These are phyloP conservation scores for Fusarium lyarnte DNA, from an alignment of 2,329 filamentous ascomycete genomes.

Conservation along the genomic window DNA sequence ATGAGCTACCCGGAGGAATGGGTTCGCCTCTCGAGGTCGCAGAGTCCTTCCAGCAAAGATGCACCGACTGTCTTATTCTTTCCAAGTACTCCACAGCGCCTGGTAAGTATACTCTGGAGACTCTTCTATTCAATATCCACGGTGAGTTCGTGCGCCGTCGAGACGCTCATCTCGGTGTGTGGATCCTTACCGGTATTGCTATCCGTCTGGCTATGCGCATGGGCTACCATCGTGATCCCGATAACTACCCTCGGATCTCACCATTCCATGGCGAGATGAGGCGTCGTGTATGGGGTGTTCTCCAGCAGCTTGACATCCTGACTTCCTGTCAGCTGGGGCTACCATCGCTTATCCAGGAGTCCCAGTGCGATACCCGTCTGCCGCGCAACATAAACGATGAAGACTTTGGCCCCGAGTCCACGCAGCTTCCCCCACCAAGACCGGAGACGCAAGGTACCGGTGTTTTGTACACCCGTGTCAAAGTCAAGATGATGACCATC, in stretches of 20 bases:
- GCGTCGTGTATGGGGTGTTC: conserved; percentile 22
- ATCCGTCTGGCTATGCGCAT: conserved; percentile 33
- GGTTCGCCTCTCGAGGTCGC: conserved; percentile 7
- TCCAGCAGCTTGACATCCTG: conserved; percentile 24
- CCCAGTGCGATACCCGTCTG: conserved; percentile 17
- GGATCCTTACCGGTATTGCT: conserved; percentile 20
- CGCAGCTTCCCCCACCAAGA: conserved; percentile 16
- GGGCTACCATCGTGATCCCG: conserved; percentile 35
- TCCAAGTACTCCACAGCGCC: conserved; percentile 29
- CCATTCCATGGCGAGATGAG: conserved; percentile 35
- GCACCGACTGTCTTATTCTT: conserved; percentile 26
- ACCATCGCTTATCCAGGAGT: conserved; percentile 22
- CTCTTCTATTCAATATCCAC: conserved; percentile 26
- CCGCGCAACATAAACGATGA: conserved; percentile 27
- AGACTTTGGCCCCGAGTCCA: conserved; percentile 17
- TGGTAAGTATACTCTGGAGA: conserved; percentile 15
- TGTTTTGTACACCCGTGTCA: conserved; percentile 20
- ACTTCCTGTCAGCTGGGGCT: conserved; percentile 27
- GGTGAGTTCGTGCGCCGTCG: conserved; percentile 23
- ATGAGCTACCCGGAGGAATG: conserved; percentile 14
- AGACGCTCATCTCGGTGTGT: conserved; percentile 27
- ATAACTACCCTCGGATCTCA: conserved; percentile 6
- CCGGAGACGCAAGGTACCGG: conserved; percentile 6
- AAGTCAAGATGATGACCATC: conserved; percentile 17
- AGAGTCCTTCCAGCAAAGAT: conserved; percentile 23